phyloP scores from a whole-genome alignment of 2,329 filamentous ascomycete genomes.

The Neonectria coccinea region DNA sequence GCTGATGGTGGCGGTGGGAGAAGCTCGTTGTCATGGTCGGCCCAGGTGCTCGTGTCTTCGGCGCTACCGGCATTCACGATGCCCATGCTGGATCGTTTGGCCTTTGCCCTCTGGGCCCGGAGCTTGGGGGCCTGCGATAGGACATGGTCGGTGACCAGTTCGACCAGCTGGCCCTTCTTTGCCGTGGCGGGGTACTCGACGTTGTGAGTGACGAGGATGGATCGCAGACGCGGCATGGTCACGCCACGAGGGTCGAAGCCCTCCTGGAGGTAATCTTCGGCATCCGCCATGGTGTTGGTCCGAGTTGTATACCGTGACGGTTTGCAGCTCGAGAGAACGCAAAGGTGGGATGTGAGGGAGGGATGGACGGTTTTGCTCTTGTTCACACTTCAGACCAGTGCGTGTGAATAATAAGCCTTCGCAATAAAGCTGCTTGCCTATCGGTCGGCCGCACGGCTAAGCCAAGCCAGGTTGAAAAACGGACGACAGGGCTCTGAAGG shows the following conservation, averaged over 20 bases:
- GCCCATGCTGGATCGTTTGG: slow-evolving; percentile 87
- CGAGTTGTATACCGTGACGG: slow-evolving; percentile 22
- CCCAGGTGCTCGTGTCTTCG: slow-evolving; percentile 72
- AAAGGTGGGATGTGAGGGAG: slow-evolving; percentile 27
- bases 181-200: slow-evolving; percentile 87
- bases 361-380: not conserved
- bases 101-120: slow-evolving; percentile 78
- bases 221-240: slow-evolving; percentile 89
- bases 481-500: not conserved
- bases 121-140: slow-evolving; percentile 83
- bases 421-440: slow-evolving; percentile 23
- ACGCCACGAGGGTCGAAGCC: slow-evolving; percentile 87
- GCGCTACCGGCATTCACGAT: slow-evolving; percentile 78
- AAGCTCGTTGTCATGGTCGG: slow-evolving; percentile 71
- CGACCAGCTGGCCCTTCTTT: slow-evolving; percentile 90
- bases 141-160: slow-evolving; percentile 84
- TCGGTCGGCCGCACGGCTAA: slow-evolving; percentile 5
- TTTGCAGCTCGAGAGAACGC: slow-evolving; percentile 20
- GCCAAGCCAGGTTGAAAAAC: not conserved
- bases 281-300: slow-evolving; percentile 67
- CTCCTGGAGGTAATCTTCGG: slow-evolving; percentile 86
- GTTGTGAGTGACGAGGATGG: slow-evolving; percentile 90
- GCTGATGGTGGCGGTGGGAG: slow-evolving; percentile 61
- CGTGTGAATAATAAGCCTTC: slow-evolving; percentile 25
- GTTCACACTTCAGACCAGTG: slow-evolving; percentile 34